These are phyloP conservation scores for Candida tunisiensis DNA, from an alignment of 1,139 yeast genomes.

Conservation along the genomic window DNA sequence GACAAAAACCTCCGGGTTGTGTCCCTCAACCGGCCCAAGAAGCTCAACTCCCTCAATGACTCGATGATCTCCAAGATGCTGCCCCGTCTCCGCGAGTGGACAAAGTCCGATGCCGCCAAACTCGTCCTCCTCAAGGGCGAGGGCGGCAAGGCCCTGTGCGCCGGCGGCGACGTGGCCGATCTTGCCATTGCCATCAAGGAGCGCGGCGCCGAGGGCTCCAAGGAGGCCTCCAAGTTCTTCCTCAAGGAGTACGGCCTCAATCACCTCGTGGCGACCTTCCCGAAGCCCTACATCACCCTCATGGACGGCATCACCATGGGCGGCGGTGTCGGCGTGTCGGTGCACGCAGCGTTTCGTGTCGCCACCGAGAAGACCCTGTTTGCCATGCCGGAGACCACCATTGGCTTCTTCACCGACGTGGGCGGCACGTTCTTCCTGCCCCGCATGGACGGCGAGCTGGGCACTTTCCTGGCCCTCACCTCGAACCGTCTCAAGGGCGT, in stretches of 20 bases:
- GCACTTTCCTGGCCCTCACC: conserved; percentile 75
- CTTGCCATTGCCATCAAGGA: conserved; percentile 37
- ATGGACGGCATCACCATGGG: conserved; percentile 97
- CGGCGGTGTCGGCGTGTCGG: conserved; percentile 88
- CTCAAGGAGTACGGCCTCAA: conserved; percentile 68
- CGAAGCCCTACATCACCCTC: conserved; percentile 70
- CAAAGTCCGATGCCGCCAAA: conserved; percentile 49
- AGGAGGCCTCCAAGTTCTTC: conserved; percentile 45
- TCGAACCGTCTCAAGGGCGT: conserved; percentile 63
- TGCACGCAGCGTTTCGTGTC: conserved; percentile 87
- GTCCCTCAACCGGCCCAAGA: conserved; percentile 62
- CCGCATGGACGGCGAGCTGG: conserved; percentile 64
- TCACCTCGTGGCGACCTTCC: conserved; percentile 60
- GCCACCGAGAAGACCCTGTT: conserved; percentile 80
- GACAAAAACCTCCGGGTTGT: conserved; percentile 57
- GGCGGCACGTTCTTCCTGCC: conserved; percentile 87
- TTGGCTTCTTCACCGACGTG: conserved; percentile 94
- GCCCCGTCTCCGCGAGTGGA: conserved; percentile 62
- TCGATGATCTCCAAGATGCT: conserved; percentile 63
- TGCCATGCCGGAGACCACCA: conserved; percentile 98
- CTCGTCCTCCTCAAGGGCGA: conserved; percentile 55
- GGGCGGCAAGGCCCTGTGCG: conserved; percentile 29
- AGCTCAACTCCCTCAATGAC: conserved; percentile 70
- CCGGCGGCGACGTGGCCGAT: conserved; percentile 91
- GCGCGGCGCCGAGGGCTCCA: conserved; percentile 16